A percentile compares a stretch with the other conserved stretches of the same genome.
Conservation (phyloP, 1,284 basidiomycete genomes). For the Cutaneotrichosporon sp. region DNA sequence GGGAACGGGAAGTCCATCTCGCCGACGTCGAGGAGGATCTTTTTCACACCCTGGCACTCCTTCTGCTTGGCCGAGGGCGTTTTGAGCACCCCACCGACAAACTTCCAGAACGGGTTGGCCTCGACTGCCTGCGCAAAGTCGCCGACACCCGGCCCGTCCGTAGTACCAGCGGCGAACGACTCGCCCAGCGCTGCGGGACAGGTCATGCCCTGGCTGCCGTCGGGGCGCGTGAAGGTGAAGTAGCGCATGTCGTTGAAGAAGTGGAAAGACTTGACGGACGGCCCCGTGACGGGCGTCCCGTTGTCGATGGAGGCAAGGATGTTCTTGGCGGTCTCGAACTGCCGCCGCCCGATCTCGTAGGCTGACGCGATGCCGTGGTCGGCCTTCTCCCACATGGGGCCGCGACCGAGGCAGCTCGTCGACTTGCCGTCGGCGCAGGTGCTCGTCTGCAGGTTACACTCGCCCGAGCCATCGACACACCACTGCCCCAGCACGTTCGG, state of each 20-base stretch:
- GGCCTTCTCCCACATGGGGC: conserved; percentile 3
- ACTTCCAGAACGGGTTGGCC: conserved; percentile 20
- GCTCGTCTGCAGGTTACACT: conserved; percentile 12
- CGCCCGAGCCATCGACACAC: conserved; percentile 22
- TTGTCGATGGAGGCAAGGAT: conserved; percentile 8
- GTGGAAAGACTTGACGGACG: conserved; percentile 19
- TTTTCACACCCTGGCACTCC: conserved; percentile 21
- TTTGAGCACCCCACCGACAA: conserved; percentile 5
- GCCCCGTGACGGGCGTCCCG: conserved; percentile 13
- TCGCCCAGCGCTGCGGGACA: conserved; percentile 21
- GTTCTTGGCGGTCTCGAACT: background rate
- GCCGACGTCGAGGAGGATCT: conserved; percentile 21
- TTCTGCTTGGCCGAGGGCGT: conserved; percentile 9
- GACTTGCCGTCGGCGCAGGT: conserved; percentile 19
- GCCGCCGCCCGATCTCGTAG: conserved; percentile 20
- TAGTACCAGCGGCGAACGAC: conserved; percentile 20
- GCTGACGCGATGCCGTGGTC: conserved; percentile 9
- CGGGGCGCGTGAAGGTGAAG: conserved; percentile 14
- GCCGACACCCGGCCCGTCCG: conserved; percentile 19
- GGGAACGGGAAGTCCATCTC: conserved; percentile 20
- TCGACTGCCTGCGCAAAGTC: conserved; percentile 15
- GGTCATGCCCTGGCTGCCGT: conserved; percentile 10
- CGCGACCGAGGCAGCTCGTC: conserved; percentile 16
- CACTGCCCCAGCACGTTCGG: conserved; percentile 22
- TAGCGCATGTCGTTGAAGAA: conserved; percentile 22